A percentile compares a stretch with the other conserved stretches of the same genome.
These are phyloP conservation scores for Excoecaria cochinchinensis DNA, from an alignment of 345 rosid species.

Conservation along the genomic window DNA sequence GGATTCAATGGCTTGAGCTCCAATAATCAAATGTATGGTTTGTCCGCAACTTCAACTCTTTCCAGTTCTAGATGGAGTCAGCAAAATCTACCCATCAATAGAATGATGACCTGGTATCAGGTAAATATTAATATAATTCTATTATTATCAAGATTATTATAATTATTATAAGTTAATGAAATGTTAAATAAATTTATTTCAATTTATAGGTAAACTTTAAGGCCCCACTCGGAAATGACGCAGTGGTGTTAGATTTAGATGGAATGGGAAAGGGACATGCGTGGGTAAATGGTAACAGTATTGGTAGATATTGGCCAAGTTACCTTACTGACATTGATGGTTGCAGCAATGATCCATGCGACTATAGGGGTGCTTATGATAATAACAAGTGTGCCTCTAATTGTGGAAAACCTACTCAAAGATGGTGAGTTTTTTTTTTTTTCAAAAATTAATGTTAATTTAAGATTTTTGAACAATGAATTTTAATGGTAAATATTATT, in stretches of 20 bases:
- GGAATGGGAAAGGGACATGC: constrained; percentile 25
- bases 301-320: too few species aligned
- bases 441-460: too few species aligned
- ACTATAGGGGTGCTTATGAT: constrained; percentile 18
- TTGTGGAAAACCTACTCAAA: constrained; percentile 60
- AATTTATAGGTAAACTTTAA: constrained; percentile 12
- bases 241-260: constrained; percentile 17
- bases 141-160: too few species aligned
- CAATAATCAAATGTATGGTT: background rate
- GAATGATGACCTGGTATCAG: too few species aligned
- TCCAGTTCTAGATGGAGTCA: constrained; percentile 4
- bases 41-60: background rate
- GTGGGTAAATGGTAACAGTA: constrained; percentile 26
- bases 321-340: constrained; percentile 12
- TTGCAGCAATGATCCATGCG: constrained; percentile 13
- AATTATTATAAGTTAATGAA: too few species aligned
- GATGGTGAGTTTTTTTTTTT: constrained; percentile 33
- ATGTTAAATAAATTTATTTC: too few species aligned
- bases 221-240: constrained; percentile 20
- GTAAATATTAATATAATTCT: too few species aligned
- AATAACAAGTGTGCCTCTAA: constrained; percentile 27
- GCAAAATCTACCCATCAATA: background rate
- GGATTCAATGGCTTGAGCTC: constrained; percentile 16
- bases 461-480: too few species aligned
- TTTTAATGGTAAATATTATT: too few species aligned